Conservation (phyloP, 805 yeast species). For the Saturnispora silvae region DNA sequence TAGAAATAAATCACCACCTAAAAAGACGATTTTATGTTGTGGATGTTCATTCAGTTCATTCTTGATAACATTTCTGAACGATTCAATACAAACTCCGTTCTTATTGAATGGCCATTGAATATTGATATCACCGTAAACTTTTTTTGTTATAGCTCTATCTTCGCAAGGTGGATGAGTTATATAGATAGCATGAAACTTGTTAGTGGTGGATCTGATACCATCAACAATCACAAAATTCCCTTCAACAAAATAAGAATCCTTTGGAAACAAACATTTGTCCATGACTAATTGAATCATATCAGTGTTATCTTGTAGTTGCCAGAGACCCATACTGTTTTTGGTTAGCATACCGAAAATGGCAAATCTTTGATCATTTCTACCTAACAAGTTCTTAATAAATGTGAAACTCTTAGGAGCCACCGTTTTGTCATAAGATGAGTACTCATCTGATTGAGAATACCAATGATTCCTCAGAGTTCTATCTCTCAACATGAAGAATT, state of each 20-base stretch:
- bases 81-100: slow-evolving; percentile 47
- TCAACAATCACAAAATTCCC: slow-evolving; percentile 78
- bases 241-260: slow-evolving; percentile 53
- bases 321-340: slow-evolving; percentile 52
- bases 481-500: slow-evolving; percentile 59
- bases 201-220: slow-evolving; percentile 69
- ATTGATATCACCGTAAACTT: slow-evolving; percentile 71
- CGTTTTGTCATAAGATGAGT: slow-evolving; percentile 4
- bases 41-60: slow-evolving; percentile 29
- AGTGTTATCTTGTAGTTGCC: slow-evolving; percentile 71
- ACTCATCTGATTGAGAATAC: slow-evolving; percentile 5
- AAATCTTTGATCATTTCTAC: slow-evolving; percentile 71
- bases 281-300: slow-evolving; percentile 64
- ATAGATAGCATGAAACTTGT: slow-evolving; percentile 62
- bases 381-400: slow-evolving; percentile 72
- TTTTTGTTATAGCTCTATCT: slow-evolving; percentile 50
- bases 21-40: slow-evolving; percentile 50
- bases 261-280: slow-evolving; percentile 48
- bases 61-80: slow-evolving; percentile 47
- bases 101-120: slow-evolving; percentile 28
- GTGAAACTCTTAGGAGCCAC: slow-evolving; percentile 35
- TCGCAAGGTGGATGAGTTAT: slow-evolving; percentile 89
- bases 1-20: slow-evolving; percentile 67
- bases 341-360: slow-evolving; percentile 68
- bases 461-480: slow-evolving; percentile 62